Conservation (phyloP, 2,329 filamentous ascomycete species). For the Lachnellula arida region DNA sequence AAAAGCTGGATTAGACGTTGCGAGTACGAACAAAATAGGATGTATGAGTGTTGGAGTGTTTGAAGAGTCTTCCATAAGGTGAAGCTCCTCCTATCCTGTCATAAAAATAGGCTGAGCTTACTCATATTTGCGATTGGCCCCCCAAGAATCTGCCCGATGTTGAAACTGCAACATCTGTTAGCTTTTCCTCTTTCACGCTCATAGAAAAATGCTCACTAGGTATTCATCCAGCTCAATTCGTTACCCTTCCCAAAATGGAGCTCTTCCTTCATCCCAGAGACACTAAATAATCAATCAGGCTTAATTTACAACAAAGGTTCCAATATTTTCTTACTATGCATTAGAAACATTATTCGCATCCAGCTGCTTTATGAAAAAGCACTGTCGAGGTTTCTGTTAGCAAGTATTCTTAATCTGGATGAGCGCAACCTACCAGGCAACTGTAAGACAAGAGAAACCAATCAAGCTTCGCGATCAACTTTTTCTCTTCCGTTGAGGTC, state of each 20-base stretch:
- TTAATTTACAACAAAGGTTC: too few species aligned
- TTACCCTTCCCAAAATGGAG: slow-evolving; percentile 39
- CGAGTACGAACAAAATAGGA: too few species aligned
- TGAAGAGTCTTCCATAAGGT: too few species aligned
- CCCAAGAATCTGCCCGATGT: slow-evolving; percentile 51
- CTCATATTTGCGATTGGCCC: slow-evolving; percentile 39
- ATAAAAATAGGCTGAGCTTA: too few species aligned
- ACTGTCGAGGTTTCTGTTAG: slow-evolving; percentile 16
- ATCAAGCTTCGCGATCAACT: slow-evolving; percentile 44
- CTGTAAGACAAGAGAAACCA: slow-evolving; percentile 40
- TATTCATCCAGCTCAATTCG: slow-evolving; percentile 43
- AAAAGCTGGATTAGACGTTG: too few species aligned
- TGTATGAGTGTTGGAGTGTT: too few species aligned
- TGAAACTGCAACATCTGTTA: slow-evolving; percentile 22
- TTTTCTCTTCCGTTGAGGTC: slow-evolving; percentile 38
- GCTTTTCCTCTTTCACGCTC: too few species aligned
- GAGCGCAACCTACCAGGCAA: slow-evolving; percentile 24
- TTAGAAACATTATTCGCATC: slow-evolving; percentile 44
- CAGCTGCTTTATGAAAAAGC: slow-evolving; percentile 42
- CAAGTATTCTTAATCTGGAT: too few species aligned
- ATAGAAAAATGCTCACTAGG: slow-evolving; percentile 23
- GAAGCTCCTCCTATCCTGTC: too few species aligned
- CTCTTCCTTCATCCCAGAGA: slow-evolving; percentile 43
- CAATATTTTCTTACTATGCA: slow-evolving; percentile 33
- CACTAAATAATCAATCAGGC: slow-evolving; percentile 3